Base-by-base conservation (phyloP, 257 asterid genomes). In the Solanum acaule region DNA sequence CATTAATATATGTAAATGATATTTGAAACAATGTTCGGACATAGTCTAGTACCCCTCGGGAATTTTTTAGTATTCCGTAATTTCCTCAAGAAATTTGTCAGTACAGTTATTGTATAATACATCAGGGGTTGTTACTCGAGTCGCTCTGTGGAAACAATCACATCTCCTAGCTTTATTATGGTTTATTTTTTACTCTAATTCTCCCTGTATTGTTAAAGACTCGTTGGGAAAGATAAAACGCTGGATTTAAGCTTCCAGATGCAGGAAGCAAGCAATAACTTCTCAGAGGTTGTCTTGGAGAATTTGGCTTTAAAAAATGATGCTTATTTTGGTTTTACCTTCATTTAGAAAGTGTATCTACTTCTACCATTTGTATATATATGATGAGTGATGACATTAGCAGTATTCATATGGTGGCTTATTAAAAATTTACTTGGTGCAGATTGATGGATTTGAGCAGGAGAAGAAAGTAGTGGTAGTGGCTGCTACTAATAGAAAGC, bases 401-500 rank as follows among this genome's bases (percentile, higher is more conserved):
- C 33, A 23, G 89, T 11, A 83, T 87, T 59, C 56, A 29, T 79
- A 25, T 49, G 42, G 61, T 73, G 83, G 22, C 34, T 91, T 75
- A 8, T 84, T 68, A 83, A 27, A 87, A 61, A 46, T 70, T 86
- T 72, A 33, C 8, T 70, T 85, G 10, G 44, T 93, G 94, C 95
- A 97, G 99, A 97, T 97, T 86, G 99, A 97, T 92, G 98, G 98
- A 86, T 97, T 97, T 91, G 98, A 97, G 97, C 98, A 96, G 92
- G 98, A 97, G 85, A 96, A 93, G 92, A 93, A 94, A 93, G 97
- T 97, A 63, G 98, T 97, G 33, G 98, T 96, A 59, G 93, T 97
- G 91, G 99, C 98, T 89, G 99, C 99, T 88, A 97, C 98, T 86
- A 97, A 95, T 90, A 93, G 99, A 90, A 97, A 96, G 88, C 96